Evolutionary conservation across 306 rosid genomes (phyloP).

Genomic region (Cyamopsis tetragonoloba): DNA sequence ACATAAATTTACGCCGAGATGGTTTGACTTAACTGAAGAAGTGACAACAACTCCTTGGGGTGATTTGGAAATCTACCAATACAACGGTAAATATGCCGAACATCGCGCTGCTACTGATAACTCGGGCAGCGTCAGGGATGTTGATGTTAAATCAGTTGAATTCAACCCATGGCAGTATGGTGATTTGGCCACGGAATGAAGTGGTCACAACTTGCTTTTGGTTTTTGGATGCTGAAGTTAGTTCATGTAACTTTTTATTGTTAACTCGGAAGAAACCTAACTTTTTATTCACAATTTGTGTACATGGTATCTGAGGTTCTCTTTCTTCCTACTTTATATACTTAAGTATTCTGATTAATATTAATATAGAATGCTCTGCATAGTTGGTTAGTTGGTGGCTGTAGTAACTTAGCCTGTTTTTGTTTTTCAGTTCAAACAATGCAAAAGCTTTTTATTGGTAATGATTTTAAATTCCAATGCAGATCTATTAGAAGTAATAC

Average conservation of each 20-base stretch:
- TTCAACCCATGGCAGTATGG: slow-evolving; percentile 91
- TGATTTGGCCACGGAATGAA: slow-evolving; percentile 50
- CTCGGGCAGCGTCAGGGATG: slow-evolving; percentile 39
- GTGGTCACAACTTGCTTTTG: slow-evolving; percentile 20
- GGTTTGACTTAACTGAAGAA: slow-evolving; percentile 85
- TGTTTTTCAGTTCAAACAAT: no score
- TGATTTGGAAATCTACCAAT: slow-evolving; percentile 80
- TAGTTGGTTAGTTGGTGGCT: neutral
- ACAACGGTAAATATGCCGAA: slow-evolving; percentile 62
- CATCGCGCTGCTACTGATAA: slow-evolving; percentile 52
- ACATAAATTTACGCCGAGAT: slow-evolving; percentile 53
- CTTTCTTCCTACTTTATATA: slow-evolving; percentile 10
- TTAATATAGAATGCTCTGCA: neutral
- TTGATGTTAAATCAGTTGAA: slow-evolving; percentile 44
- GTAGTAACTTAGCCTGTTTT: neutral
- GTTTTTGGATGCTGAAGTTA: slow-evolving; percentile 24
- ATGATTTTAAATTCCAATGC: no score
- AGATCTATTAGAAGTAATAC: no score
- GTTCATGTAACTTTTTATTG: slow-evolving; percentile 17
- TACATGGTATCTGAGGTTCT: slow-evolving; percentile 20
- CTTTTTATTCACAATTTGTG: slow-evolving; percentile 33
- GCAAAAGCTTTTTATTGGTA: no score
- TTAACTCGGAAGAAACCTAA: slow-evolving; percentile 26
- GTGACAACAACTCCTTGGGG: slow-evolving; percentile 91
- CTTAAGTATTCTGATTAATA: slow-evolving; percentile 17